Evolutionary conservation across 352 stramenopile genomes (phyloP).

Genomic region (Elongisporangium undulatum): DNA sequence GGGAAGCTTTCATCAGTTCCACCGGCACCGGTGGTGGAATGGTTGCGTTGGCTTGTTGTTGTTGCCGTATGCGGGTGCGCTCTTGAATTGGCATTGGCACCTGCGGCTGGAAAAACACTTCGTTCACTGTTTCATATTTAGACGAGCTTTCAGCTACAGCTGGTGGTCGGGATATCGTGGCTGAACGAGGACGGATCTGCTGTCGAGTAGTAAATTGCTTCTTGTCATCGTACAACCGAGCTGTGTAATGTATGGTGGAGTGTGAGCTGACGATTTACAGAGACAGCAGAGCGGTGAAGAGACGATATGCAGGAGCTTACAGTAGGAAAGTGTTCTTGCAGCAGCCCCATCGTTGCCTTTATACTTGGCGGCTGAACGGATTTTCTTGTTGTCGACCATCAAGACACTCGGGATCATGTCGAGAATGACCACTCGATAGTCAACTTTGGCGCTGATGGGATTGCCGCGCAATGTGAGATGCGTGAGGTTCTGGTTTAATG

Average conservation of each 20-base stretch:
- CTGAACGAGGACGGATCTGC: conserved; percentile 30
- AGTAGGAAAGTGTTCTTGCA: conserved; percentile 70
- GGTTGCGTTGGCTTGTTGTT: conserved; percentile 1
- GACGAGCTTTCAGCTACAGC: conserved; percentile 28
- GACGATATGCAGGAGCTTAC: conserved; percentile 21
- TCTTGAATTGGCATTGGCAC: conserved; percentile 32
- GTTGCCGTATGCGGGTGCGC: conserved; percentile 19
- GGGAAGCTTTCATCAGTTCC: conserved; percentile 9
- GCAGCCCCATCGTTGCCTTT: conserved; percentile 23
- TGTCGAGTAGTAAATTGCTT: conserved; percentile 72
- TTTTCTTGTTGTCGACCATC: conserved; percentile 76
- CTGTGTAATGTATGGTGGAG: conserved; percentile 14
- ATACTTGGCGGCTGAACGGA: conserved; percentile 41
- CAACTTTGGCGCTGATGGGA: conserved; percentile 49
- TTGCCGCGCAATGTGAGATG: conserved; percentile 68
- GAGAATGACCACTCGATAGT: conserved; percentile 63
- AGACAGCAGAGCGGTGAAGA: neutral
- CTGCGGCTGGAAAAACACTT: conserved; percentile 49
- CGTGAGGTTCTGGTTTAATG: conserved; percentile 62
- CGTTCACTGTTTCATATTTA: conserved; percentile 31
- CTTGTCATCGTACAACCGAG: conserved; percentile 76
- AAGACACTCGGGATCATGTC: conserved; percentile 73
- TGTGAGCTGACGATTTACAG: neutral
- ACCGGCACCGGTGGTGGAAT: conserved; percentile 8
- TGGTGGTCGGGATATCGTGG: conserved; percentile 28